These are phyloP conservation scores for Parascedosporium putredinis DNA, from an alignment of 2,329 filamentous ascomycete genomes.

Conservation along the genomic window DNA sequence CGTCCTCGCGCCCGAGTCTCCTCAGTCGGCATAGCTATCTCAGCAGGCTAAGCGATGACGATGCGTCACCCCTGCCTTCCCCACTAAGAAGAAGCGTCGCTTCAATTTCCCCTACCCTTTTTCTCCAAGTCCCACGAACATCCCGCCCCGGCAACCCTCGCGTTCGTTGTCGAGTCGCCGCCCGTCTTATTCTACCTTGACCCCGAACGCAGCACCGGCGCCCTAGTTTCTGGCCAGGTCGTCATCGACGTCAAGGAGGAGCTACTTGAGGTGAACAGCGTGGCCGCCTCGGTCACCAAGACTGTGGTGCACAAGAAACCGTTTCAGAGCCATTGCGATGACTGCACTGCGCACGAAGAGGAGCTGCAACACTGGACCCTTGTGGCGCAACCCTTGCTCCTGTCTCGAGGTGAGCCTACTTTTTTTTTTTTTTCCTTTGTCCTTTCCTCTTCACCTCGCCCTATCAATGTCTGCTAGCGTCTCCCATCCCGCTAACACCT, in stretches of 20 bases:
- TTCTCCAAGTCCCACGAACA: conserved; percentile 25
- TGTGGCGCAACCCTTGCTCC: conserved; percentile 43
- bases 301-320: conserved; percentile 71
- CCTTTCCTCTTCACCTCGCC: not conserved
- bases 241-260: conserved; percentile 62
- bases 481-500: conserved; percentile 16
- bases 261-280: conserved; percentile 55
- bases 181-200: conserved; percentile 76
- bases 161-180: conserved; percentile 69
- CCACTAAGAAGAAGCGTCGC: conserved; percentile 19
- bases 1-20: not conserved
- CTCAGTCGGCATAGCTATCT: not conserved
- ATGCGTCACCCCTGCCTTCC: not conserved
- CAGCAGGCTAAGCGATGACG: not conserved
- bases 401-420: conserved; percentile 33
- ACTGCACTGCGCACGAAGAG: conserved; percentile 62
- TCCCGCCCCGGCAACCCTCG: conserved; percentile 31
- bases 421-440: not conserved
- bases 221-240: conserved; percentile 75
- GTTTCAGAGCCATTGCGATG: conserved; percentile 65
- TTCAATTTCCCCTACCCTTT: conserved; percentile 21
- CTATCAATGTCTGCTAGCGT: conserved; percentile 3
- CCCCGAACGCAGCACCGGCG: conserved; percentile 66
- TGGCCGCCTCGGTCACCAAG: conserved; percentile 62
- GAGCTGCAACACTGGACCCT: conserved; percentile 75